Evolutionary conservation across 129 eudicot species (phyloP).

Genomic region (Tagetes patula): DNA sequence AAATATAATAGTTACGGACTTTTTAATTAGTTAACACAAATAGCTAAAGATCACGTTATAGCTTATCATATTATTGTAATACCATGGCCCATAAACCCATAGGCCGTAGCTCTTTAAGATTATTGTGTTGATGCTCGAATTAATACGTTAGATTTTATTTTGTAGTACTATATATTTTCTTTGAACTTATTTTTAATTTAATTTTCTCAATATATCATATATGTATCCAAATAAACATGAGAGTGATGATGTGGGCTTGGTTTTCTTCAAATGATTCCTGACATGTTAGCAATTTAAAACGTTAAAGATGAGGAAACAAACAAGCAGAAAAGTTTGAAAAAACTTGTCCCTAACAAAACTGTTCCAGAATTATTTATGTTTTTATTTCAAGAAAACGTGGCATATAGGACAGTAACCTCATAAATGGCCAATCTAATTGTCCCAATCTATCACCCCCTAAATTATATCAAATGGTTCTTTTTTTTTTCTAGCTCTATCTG

Average conservation of each 20-base stretch:
- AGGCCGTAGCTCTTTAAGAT: too few species aligned
- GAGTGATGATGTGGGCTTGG: conserved; percentile 28
- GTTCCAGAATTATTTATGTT: not conserved
- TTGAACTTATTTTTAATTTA: too few species aligned
- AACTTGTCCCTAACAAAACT: conserved; percentile 15
- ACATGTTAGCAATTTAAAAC: conserved; percentile 14
- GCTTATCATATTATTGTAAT: too few species aligned
- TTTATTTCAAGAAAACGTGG: conserved; percentile 15
- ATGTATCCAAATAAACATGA: not conserved
- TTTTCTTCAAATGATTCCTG: conserved; percentile 43
- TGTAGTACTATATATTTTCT: too few species aligned
- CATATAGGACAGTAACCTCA: conserved; percentile 21
- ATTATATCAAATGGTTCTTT: too few species aligned
- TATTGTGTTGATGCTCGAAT: not conserved
- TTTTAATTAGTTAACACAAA: too few species aligned
- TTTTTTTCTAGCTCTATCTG: too few species aligned
- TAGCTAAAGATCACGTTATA: too few species aligned
- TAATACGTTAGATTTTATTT: too few species aligned
- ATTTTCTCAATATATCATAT: not conserved
- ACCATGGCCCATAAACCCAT: too few species aligned
- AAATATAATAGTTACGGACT: too few species aligned
- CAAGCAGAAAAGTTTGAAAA: conserved; percentile 38
- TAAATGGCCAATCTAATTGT: conserved; percentile 6
- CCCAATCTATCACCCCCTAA: not conserved
- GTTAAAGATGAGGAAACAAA: conserved; percentile 9